Evolutionary conservation across 148 eudicot species (phyloP), one percentile per base, ranked within the genome.

Genomic region (Rhododendron ferrugineum): DNA sequence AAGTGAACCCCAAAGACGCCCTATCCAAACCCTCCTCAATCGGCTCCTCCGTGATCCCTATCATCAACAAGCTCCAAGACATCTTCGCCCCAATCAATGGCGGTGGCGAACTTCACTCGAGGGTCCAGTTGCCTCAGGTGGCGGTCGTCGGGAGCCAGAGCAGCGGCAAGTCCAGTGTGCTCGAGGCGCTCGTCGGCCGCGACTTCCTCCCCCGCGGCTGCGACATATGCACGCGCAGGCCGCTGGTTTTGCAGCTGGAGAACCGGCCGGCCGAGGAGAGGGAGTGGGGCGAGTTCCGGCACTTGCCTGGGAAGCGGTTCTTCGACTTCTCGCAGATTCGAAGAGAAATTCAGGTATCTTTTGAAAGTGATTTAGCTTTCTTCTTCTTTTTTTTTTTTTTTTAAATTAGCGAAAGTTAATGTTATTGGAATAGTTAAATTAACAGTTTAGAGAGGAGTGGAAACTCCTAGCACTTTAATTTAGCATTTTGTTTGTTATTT

Each of bases 131-230:
- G 79, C 95, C 95, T 30, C 93, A 91, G 74, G 92, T 93, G 22
- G 95, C 93, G 6, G 95, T 93, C 10, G 89, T 93, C n/a, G 95
- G 95, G 4, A 90, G 93, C 87, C 95, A 93, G 88, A 93, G 95
- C 79, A 91, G 92, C 70, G 95, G 95, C 28, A 93, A 93, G 88
- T 93, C 93, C 5, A 90, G 93, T 81, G 95, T 93, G 7, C 87
- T 93, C 4, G 95, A 93, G 84, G 89, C 93, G 15, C 91, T 93
- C 4, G 92, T 90, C 36, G 95, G 95, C 46, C 93, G 93, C 1
- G 95, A 93, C 83, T 93, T 93, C 79, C 91, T 93, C 28, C 95
- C 95, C 1, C 84, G 95, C 0, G 95, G 95, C 11, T 70, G 84
- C 64, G 92, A 90, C 68, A 88, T 93, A 30, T 92, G 93, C 64